Percentiles rank a stretch among this genome's conserved stretches.
Evolutionary conservation across 768 basidiomycete species (phyloP).

Genomic region (Hortiboletus campestris): DNA sequence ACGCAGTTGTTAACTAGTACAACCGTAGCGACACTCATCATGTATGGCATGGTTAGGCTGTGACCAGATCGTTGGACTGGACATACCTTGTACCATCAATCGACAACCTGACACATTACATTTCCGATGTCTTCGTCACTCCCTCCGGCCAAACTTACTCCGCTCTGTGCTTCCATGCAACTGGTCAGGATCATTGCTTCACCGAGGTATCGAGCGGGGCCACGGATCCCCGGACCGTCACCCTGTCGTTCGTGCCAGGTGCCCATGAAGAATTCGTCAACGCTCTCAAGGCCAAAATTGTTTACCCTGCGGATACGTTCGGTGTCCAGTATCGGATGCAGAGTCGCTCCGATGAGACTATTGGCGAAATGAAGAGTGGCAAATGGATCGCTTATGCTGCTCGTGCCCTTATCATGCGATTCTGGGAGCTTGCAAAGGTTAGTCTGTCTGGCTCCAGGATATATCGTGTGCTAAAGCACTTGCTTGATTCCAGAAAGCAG

Average conservation of each 20-base stretch:
- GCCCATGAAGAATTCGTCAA: slow-evolving; percentile 50
- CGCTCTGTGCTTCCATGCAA: slow-evolving; percentile 49
- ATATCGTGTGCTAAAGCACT: slow-evolving; percentile 8
- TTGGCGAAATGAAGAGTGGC: slow-evolving; percentile 74
- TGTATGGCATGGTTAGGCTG: slow-evolving; percentile 18
- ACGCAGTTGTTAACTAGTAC: slow-evolving; percentile 6
- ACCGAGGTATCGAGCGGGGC: slow-evolving; percentile 34
- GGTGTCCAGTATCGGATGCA: slow-evolving; percentile 54
- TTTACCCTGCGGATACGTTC: slow-evolving; percentile 34
- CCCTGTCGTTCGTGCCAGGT: slow-evolving; percentile 51
- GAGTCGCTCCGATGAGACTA: slow-evolving; percentile 43
- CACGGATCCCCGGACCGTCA: slow-evolving; percentile 42
- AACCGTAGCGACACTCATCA: slow-evolving; percentile 1
- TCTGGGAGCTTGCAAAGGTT: slow-evolving; percentile 84
- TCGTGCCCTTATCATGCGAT: slow-evolving; percentile 69
- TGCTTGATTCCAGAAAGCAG: slow-evolving; percentile 64
- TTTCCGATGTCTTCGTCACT: slow-evolving; percentile 40
- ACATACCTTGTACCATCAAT: slow-evolving; percentile 43
- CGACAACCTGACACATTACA: slow-evolving; percentile 48
- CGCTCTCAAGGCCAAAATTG: slow-evolving; percentile 33
- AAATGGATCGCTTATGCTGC: slow-evolving; percentile 91
- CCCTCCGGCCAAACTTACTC: slow-evolving; percentile 47
- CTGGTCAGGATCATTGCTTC: slow-evolving; percentile 37
- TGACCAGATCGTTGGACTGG: slow-evolving; percentile 34
- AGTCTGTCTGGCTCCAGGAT: slow-evolving; percentile 19